Evolutionary conservation across 1,139 yeast genomes (phyloP).

Genomic region (Saccharomyces uvarum): DNA sequence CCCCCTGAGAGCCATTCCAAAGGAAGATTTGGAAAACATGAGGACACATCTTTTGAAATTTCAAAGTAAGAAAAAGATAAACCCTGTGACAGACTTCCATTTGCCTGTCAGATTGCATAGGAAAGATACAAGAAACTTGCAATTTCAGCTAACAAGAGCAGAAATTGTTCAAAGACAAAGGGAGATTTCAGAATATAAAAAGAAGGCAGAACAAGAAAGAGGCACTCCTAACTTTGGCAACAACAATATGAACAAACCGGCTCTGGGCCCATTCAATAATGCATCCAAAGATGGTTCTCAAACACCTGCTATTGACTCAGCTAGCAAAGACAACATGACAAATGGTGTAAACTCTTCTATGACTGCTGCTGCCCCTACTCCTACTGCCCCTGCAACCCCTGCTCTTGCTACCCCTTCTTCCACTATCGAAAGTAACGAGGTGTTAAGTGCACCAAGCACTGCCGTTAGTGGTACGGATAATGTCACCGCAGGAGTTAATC

Average conservation of each 20-base stretch:
- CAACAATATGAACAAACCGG: slow-evolving; percentile 1
- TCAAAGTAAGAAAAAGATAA: slow-evolving; percentile 62
- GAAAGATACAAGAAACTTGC: slow-evolving; percentile 85
- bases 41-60: slow-evolving; percentile 79
- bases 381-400: neutral
- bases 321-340: slow-evolving; percentile 3
- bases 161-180: slow-evolving; percentile 46
- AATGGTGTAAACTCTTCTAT: neutral
- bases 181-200: slow-evolving; percentile 34
- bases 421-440: slow-evolving; percentile 3
- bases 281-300: neutral
- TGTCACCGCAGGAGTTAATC: neutral
- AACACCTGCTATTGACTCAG: neutral
- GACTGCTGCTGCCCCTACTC: neutral
- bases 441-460: slow-evolving; percentile 5
- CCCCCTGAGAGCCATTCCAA: slow-evolving; percentile 59
- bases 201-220: slow-evolving; percentile 22
- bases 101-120: slow-evolving; percentile 82
- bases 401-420: slow-evolving; percentile 5
- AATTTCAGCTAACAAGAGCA: slow-evolving; percentile 67
- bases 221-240: neutral
- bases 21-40: slow-evolving; percentile 63
- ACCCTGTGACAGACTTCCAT: slow-evolving; percentile 62
- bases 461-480: slow-evolving; percentile 4
- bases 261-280: neutral